A percentile compares a stretch with the other conserved stretches of the same genome.
Evolutionary conservation across 306 rosid genomes (phyloP).

Genomic region (Cucurbita maxima): DNA sequence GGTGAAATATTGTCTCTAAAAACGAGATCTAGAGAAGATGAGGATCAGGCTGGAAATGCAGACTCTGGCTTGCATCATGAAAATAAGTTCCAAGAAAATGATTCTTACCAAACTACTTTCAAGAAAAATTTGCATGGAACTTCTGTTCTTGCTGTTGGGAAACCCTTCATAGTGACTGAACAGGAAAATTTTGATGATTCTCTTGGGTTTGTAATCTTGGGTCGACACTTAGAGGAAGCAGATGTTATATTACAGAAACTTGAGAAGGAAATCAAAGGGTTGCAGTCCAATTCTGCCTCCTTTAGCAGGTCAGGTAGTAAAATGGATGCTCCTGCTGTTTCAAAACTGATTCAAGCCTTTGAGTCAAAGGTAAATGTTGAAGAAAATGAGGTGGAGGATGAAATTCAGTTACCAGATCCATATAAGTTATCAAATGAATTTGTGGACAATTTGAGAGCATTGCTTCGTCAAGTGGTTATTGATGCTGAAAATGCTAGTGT

Average conservation of each 20-base stretch:
- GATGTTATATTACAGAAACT: slow-evolving; percentile 41
- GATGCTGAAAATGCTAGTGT: slow-evolving; percentile 37
- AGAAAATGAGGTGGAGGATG: slow-evolving; percentile 44
- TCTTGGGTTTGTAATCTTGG: slow-evolving; percentile 40
- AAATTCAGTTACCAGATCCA: slow-evolving; percentile 24
- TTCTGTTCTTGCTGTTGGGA: slow-evolving; percentile 16
- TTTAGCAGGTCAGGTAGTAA: slow-evolving; percentile 29
- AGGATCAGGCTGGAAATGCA: slow-evolving; percentile 16
- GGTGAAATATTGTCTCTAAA: slow-evolving; percentile 15
- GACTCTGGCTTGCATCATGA: slow-evolving; percentile 21
- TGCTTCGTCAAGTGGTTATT: slow-evolving; percentile 39
- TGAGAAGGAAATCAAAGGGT: slow-evolving; percentile 43
- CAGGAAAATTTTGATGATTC: slow-evolving; percentile 33
- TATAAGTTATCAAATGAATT: slow-evolving; percentile 31
- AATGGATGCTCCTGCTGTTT: slow-evolving; percentile 37
- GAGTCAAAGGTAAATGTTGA: slow-evolving; percentile 48
- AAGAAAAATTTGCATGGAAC: slow-evolving; percentile 18
- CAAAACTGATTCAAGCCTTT: slow-evolving; percentile 80
- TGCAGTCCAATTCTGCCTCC: slow-evolving; percentile 29
- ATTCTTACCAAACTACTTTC: slow-evolving; percentile 15
- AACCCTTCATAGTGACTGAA: slow-evolving; percentile 18
- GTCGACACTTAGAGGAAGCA: slow-evolving; percentile 35
- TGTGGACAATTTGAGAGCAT: slow-evolving; percentile 37
- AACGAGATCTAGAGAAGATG: slow-evolving; percentile 25
- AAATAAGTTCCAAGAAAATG: slow-evolving; percentile 18